phyloP scores from a whole-genome alignment of 306 rosid species.

The Gastrolobium villosum region DNA sequence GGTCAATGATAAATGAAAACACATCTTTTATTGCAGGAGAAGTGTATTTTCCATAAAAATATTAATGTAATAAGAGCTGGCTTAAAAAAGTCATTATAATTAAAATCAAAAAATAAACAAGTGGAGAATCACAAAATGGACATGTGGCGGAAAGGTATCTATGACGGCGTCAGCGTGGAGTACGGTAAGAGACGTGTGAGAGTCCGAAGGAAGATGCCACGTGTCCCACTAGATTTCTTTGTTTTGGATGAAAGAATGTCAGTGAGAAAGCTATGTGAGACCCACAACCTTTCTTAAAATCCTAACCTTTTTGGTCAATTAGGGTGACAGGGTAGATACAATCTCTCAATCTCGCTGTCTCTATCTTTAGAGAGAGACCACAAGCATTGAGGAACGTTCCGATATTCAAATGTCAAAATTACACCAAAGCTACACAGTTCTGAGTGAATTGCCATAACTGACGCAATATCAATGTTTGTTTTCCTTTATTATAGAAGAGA shows the following conservation, averaged over 20 bases:
- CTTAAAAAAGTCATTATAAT: too few species aligned
- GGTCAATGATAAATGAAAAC: too few species aligned
- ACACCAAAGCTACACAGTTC: background rate
- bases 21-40: too few species aligned
- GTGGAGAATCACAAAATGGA: background rate
- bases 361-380: background rate
- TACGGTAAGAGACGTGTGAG: background rate
- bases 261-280: background rate
- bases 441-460: too few species aligned
- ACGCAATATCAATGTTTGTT: too few species aligned
- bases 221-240: background rate
- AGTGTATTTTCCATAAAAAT: too few species aligned
- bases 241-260: conserved; percentile 27
- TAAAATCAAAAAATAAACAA: background rate
- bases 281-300: conserved; percentile 11
- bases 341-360: conserved; percentile 24
- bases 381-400: conserved; percentile 42
- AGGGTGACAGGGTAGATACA: background rate
- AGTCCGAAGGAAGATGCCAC: conserved; percentile 6
- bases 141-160: background rate
- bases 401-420: background rate
- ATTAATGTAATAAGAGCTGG: too few species aligned
- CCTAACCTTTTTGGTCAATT: conserved; percentile 32
- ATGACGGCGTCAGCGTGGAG: conserved; percentile 16
- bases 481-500: too few species aligned